A percentile compares a stretch with the other conserved stretches of the same genome.
phyloP scores from a whole-genome alignment of 345 rosid genomes.

The Boechera retrofracta region DNA sequence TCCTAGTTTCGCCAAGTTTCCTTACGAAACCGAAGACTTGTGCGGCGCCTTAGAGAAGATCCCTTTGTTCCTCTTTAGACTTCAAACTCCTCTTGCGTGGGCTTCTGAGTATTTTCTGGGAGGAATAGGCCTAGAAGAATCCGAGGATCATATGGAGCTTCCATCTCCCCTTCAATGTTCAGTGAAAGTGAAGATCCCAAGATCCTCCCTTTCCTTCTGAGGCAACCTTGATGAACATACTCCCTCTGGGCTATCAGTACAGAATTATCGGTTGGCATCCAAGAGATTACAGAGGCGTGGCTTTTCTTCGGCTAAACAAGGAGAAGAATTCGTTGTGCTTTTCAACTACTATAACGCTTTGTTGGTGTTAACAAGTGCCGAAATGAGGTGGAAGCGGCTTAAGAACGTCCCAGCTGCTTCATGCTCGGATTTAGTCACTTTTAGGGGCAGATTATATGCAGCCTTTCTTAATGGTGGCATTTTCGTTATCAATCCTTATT shows the following conservation, averaged over 20 bases:
- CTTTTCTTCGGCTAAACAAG: background rate
- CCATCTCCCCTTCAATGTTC: constrained; percentile 12
- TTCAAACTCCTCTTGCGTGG: background rate
- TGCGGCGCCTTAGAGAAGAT: background rate
- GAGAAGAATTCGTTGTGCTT: background rate
- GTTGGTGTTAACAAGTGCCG: background rate
- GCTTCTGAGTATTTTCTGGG: background rate
- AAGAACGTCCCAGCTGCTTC: rapidly evolving
- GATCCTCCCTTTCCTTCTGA: background rate
- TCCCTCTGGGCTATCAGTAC: constrained; percentile 15
- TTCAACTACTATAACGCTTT: background rate
- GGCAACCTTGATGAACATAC: background rate
- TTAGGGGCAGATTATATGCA: background rate
- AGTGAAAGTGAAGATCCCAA: background rate
- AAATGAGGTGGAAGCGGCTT: background rate
- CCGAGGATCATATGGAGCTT: background rate
- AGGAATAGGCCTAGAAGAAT: background rate
- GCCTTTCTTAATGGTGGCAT: background rate
- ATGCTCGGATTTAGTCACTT: background rate
- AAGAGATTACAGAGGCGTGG: background rate
- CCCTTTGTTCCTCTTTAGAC: background rate
- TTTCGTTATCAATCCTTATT: background rate
- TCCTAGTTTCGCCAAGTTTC: background rate
- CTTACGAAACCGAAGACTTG: background rate
- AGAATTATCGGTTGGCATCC: background rate